Evolutionary conservation across 2,329 filamentous ascomycete genomes (phyloP), one percentile per base, ranked within the genome.

Genomic region (Allantophomopsis lycopodina): DNA sequence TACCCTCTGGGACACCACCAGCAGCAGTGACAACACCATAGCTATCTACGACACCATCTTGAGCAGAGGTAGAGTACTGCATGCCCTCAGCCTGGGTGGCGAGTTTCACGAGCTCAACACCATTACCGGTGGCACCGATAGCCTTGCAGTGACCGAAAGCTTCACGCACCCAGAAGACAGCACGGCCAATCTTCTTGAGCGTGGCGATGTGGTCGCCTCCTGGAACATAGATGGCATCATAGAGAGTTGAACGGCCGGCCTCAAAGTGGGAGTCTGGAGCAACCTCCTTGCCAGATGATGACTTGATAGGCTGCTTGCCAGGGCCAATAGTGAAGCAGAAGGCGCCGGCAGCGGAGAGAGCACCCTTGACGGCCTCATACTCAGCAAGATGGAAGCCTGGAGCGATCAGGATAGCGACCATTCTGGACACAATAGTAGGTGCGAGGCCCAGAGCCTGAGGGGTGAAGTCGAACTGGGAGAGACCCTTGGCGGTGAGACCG

Each of bases 131-230:
- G 0, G 79, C 85, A 2, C 76, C 84, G 17, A 91, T 81, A 2
- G 82, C 64, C 65, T 91, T 91, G 38, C 87, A 66, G 46, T 91
- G 84, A 0, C 83, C 83, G 48, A 89, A 91, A 0, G 83, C 79
- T 56, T 91, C 85, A 2, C 80, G 71, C 4, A 89, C 62, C 73
- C 80, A 91, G 62, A 89, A 79, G 2, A 82, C 53, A 0, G 81
- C 81, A 14, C 83, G 77, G 0, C 84, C 83, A 44, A 71, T 84
- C 62, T 77, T 74, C 41, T 68, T 61, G 0, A 91, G 69, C 0
- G 73, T 75, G 39, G 70, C 62, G 35, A 83, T 60, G 1, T 75
- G 73, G 0, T 68, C 63, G 1, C 85, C 84, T 1, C 83, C 83
- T 1, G 83, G 83, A 2, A 93, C 62, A 52, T 86, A 87, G 20